Base-by-base conservation (phyloP, 176 grass and related monocot genomes). In the Avena eriantha region DNA sequence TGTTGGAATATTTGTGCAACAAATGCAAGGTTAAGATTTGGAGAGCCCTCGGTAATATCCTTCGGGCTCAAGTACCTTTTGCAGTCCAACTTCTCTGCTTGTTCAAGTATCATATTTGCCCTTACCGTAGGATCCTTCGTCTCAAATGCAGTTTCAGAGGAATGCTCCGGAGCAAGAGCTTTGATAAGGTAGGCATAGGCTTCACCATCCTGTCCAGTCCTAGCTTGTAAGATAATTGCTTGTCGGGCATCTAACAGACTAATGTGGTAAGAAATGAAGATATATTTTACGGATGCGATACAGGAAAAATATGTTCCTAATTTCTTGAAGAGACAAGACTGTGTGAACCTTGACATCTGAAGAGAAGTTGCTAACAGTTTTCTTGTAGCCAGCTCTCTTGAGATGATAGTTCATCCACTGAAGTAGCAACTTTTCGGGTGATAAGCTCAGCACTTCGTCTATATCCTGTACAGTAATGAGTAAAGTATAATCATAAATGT, bases 21-120 rank as follows among this genome's bases (percentile, higher is more conserved):
- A 84, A 98, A 98, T 89, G 93, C 96, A 87, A 98, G 96, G 86
- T 98, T 98, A 47, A 98, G 85, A 95, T 98, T 98, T 81, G 96
- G 88, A 86, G 96, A 98, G 65, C 96, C 96, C 75, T 98, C 93
- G 3, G 91, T 91, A 57, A 98, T 98, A 87, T 98, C 96, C 84
- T 95, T 95, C 75, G 93, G 93, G 75, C 86, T 94, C 64, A 98
- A 77, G 74, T 98, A 98, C 87, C 93, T 86, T 87, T 98, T 98
- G 80, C 96, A 98, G 69, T 94, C 92, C 86, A 98, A 87, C 47
- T 94, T 98, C 81, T 98, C 96, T 4, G 96, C 93, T 83, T 98
- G 96, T 81, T 95, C 90, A 89, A 98, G 90, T 84, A 98, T 88
- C 79, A 91, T 81, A 89, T 98, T 94, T 63, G 96, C 96, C 85